Conservation (phyloP, 176 grass and related monocot species). For the Cenchrus americanus region DNA sequence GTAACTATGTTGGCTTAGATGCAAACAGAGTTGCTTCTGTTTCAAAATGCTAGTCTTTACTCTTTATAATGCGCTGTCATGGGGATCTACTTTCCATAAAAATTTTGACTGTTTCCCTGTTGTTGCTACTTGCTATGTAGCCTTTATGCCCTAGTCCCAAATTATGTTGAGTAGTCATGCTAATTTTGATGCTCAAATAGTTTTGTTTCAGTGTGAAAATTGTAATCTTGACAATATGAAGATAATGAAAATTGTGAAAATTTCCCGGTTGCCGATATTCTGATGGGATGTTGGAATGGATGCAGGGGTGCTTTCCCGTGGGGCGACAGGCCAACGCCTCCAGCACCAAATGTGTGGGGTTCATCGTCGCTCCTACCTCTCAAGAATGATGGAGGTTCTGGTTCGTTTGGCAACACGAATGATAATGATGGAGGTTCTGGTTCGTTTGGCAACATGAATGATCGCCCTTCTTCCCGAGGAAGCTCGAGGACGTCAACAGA, state of each 20-base stretch:
- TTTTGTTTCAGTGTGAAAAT: slow-evolving; percentile 8
- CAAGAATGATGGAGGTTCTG: slow-evolving; percentile 45
- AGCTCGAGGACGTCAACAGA: slow-evolving; percentile 64
- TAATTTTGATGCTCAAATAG: background rate
- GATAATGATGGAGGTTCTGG: slow-evolving; percentile 39
- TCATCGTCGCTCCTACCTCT: slow-evolving; percentile 57
- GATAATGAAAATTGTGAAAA: background rate
- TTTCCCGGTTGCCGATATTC: slow-evolving; percentile 4
- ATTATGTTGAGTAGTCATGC: background rate
- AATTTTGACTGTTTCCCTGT: background rate
- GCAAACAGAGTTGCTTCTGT: background rate
- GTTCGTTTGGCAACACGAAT: slow-evolving; percentile 45
- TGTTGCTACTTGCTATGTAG: background rate
- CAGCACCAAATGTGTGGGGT: slow-evolving; percentile 61
- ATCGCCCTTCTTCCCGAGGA: slow-evolving; percentile 53
- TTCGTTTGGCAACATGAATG: slow-evolving; percentile 48
- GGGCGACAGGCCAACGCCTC: slow-evolving; percentile 41
- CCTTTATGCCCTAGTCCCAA: background rate
- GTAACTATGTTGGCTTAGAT: background rate
- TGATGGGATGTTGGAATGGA: slow-evolving; percentile 21
- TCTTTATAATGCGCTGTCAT: background rate
- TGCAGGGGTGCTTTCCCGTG: slow-evolving; percentile 54
- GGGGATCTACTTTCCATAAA: background rate
- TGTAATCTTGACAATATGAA: background rate
- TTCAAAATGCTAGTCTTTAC: background rate